Percentiles rank a stretch among this genome's conserved stretches.
These are phyloP conservation scores for Colletotrichum paranaense DNA, from an alignment of 2,329 filamentous ascomycete genomes.

Conservation along the genomic window DNA sequence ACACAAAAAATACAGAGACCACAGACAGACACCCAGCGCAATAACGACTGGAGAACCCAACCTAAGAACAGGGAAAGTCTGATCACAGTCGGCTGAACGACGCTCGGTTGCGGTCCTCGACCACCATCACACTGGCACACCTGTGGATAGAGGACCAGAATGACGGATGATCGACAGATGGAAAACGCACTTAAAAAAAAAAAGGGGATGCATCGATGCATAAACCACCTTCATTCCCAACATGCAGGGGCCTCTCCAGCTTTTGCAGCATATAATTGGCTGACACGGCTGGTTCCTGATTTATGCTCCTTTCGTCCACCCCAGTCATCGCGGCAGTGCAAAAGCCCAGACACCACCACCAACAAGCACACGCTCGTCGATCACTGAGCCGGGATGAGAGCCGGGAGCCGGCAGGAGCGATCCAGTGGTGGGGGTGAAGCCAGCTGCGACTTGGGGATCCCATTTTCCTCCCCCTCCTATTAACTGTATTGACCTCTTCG, in stretches of 20 bases:
- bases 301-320: not conserved
- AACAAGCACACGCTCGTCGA: not conserved
- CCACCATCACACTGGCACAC: too few species aligned
- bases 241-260: not conserved
- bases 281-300: not conserved
- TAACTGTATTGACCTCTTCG: not conserved
- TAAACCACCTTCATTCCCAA: constrained; percentile 17
- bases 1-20: not conserved
- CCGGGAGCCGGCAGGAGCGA: not conserved
- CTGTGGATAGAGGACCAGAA: not conserved
- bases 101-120: not conserved
- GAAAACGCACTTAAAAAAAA: not conserved
- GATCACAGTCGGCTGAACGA: not conserved
- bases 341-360: not conserved
- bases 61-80: not conserved
- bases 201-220: constrained; percentile 27
- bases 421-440: not conserved
- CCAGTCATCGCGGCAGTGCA: constrained; percentile 14
- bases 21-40: not conserved
- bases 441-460: too few species aligned
- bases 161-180: constrained; percentile 12
- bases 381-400: constrained; percentile 1
- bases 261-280: not conserved
- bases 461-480: too few species aligned
- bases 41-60: not conserved